These are phyloP conservation scores for Magnusiomyces tetraspermus DNA, from an alignment of 1,139 yeast genomes.

Conservation along the genomic window DNA sequence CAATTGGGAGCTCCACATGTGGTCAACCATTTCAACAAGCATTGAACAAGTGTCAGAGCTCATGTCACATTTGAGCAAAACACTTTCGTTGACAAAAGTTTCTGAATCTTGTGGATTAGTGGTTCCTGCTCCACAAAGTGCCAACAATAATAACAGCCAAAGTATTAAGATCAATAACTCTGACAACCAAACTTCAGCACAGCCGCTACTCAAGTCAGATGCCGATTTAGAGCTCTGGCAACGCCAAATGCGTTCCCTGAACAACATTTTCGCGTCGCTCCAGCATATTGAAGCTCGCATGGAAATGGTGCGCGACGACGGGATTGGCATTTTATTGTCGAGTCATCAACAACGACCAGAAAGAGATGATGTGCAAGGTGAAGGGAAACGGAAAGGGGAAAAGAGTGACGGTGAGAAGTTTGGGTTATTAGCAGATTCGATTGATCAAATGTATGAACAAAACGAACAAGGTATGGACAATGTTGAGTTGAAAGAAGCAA, in stretches of 20 bases:
- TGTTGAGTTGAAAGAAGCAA: no score
- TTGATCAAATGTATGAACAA: no score
- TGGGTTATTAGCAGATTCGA: no score
- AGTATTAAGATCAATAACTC: background rate
- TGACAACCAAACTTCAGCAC: background rate
- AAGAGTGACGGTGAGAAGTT: background rate
- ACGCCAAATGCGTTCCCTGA: constrained; percentile 20
- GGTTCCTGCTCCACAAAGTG: background rate
- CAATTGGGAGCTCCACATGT: constrained; percentile 24
- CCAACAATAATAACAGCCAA: background rate
- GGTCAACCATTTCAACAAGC: constrained; percentile 30
- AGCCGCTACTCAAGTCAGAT: background rate
- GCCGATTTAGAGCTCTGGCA: constrained; percentile 11
- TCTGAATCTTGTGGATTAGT: constrained; percentile 8
- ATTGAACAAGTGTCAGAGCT: constrained; percentile 25
- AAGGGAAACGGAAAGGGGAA: background rate
- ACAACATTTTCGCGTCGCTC: constrained; percentile 24
- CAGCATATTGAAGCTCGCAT: constrained; percentile 33
- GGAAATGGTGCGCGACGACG: constrained; percentile 26
- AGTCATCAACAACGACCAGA: no score
- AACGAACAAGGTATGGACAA: no score
- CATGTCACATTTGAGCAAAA: constrained; percentile 22
- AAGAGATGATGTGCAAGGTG: constrained; percentile 4
- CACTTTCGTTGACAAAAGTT: constrained; percentile 22
- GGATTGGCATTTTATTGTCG: background rate